Evolutionary conservation across 2,329 filamentous ascomycete genomes (phyloP).

Genomic region (Ascochyta clinopodiicola): DNA sequence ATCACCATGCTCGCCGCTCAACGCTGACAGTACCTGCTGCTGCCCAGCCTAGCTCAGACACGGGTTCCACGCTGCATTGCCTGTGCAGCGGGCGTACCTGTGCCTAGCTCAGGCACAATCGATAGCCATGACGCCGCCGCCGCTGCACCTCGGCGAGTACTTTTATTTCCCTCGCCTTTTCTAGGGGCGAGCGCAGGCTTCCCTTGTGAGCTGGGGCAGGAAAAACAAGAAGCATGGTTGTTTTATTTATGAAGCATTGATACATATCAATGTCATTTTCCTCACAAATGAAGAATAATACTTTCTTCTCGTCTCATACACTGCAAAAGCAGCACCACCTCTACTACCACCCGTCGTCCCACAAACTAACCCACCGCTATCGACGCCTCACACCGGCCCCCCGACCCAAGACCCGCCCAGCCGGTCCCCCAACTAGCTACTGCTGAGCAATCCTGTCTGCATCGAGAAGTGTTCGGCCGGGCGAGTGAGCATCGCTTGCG

Average conservation of each 20-base stretch:
- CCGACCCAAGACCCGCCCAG: conserved; percentile 6
- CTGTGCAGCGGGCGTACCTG: conserved; percentile 4
- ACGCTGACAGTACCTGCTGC: background rate
- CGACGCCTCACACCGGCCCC: conserved; percentile 13
- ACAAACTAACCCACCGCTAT: background rate
- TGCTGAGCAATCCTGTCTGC: conserved; percentile 1
- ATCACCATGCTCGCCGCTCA: background rate
- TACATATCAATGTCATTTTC: too few relatives aligned
- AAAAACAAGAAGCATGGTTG: too few relatives aligned
- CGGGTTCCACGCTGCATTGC: background rate
- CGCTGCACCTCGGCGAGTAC: conserved; percentile 8
- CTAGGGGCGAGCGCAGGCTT: too few relatives aligned
- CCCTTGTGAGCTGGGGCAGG: too few relatives aligned
- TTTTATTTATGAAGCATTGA: too few relatives aligned
- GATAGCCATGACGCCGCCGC: conserved; percentile 1
- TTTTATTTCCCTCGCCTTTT: background rate
- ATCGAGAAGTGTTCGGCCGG: conserved; percentile 17
- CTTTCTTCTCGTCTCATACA: too few relatives aligned
- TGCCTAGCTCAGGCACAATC: background rate
- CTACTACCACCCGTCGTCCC: background rate
- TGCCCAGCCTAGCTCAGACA: conserved; percentile 3
- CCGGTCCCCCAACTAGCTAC: background rate
- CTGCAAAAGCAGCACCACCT: background rate
- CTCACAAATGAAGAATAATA: too few relatives aligned
- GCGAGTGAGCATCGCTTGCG: background rate